Evolutionary conservation across 129 eudicot genomes (phyloP), one percentile per base, ranked within the genome.

Genomic region (Flaveria brownii): DNA sequence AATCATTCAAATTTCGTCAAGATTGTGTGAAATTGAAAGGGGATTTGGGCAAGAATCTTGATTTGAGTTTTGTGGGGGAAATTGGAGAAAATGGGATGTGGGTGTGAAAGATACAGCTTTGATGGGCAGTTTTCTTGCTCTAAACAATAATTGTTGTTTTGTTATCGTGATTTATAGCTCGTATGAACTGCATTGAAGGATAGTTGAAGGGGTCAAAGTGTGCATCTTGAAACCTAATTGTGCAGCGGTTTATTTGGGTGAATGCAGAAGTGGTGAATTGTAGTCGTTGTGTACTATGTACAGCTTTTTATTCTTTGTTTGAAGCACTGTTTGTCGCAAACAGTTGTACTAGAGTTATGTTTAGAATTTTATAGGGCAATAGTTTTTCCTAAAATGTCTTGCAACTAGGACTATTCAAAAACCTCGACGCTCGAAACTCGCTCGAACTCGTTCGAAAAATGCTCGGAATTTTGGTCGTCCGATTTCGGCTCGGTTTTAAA

Each of bases 11-110:
- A 63, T 14, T 13, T 43, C 13, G 8, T 45, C 50, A 45, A 45
- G 3, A 45, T 47, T 28, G 42, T 4, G 20, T 55, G 75, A 28
- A 66, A 17, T 9, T 30, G n/a, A 51, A 17, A 14, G 62, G 78
- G 41, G 9, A 45, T 54, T 80, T 65, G 75, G 83, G 74, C 74
- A 80, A 73, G 69, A 80, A 51, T 73, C 23, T 41, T 64, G 68
- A 55, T 23, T 13, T 51, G 64, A 76, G 41, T 60, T 5, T 66
- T 77, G 43, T 77, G 26, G 54, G 45, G 26, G 23, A 61, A 71
- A 28, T 66, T 66, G 73, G 41, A 63, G 62, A 80, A 52, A 80
- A 65, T 73, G 74, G 75, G 25, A 80, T 73, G 63, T 73, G 75
- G 75, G 80, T 66, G 25, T 76, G 72, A 74, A 70, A 30, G 64